These are phyloP conservation scores for Daldinia eschscholtzii DNA, from an alignment of 2,329 filamentous ascomycete genomes.

Conservation along the genomic window DNA sequence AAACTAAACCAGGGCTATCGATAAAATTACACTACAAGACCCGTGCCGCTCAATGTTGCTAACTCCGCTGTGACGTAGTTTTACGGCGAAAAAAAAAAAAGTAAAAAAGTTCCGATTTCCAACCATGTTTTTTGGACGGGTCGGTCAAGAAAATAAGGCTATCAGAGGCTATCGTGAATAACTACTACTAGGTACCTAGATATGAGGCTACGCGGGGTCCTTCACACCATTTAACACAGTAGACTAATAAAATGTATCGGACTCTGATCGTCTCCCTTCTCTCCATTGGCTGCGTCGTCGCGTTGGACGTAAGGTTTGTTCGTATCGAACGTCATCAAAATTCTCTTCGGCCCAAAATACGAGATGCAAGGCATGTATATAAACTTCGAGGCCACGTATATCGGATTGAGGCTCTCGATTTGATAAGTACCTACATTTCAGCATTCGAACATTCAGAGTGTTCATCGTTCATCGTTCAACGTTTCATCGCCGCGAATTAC, in stretches of 20 bases:
- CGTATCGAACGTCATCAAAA: constrained; percentile 36
- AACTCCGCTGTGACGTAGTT: constrained; percentile 37
- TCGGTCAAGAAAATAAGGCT: constrained; percentile 22
- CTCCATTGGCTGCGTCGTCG: constrained; percentile 8
- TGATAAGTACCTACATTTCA: neutral
- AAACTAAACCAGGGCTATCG: constrained; percentile 27
- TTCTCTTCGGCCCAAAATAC: constrained; percentile 25
- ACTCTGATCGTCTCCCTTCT: neutral
- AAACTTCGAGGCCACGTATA: constrained; percentile 41
- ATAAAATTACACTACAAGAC: constrained; percentile 16
- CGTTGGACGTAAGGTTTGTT: constrained; percentile 26
- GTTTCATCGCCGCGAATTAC: constrained; percentile 27
- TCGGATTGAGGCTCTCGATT: constrained; percentile 23
- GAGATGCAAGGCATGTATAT: constrained; percentile 35
- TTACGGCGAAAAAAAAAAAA: neutral
- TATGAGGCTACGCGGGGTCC: constrained; percentile 31
- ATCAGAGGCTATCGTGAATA: constrained; percentile 27
- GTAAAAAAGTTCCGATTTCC: constrained; percentile 36
- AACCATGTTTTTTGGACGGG: constrained; percentile 25
- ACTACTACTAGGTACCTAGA: too few relatives aligned
- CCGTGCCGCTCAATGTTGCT: constrained; percentile 18
- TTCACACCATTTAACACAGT: neutral
- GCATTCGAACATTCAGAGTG: neutral
- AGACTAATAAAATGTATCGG: neutral
- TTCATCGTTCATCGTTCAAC: constrained; percentile 17